phyloP scores from a whole-genome alignment of 768 basidiomycete genomes.

The Leccinum sublutescens region DNA sequence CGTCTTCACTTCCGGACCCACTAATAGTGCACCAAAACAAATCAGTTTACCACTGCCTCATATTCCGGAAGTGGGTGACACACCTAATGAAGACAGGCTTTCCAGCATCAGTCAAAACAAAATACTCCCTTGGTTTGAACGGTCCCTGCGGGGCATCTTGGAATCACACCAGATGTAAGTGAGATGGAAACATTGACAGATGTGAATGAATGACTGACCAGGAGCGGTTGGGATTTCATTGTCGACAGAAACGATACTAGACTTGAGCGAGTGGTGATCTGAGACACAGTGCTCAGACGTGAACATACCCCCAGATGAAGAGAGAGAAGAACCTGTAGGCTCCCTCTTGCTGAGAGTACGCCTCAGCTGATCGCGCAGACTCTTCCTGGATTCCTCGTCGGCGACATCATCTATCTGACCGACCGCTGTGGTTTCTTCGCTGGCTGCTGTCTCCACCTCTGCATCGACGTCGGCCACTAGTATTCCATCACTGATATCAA shows the following conservation, averaged over 20 bases:
- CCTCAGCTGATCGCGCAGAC: slow-evolving; percentile 68
- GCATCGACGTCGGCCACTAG: slow-evolving; percentile 68
- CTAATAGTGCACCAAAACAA: slow-evolving; percentile 28
- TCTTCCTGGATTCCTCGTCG: slow-evolving; percentile 62
- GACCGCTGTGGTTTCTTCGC: slow-evolving; percentile 51
- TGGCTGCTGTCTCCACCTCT: slow-evolving; percentile 54
- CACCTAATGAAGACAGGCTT: slow-evolving; percentile 96
- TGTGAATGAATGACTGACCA: slow-evolving; percentile 19
- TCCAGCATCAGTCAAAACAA: slow-evolving; percentile 91
- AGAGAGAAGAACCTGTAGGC: slow-evolving; percentile 40
- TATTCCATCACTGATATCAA: slow-evolving; percentile 67
- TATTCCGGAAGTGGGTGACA: slow-evolving; percentile 11
- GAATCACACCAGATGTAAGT: slow-evolving; percentile 1
- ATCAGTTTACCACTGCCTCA: neutral
- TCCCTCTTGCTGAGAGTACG: slow-evolving; percentile 57
- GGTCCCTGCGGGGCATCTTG: slow-evolving; percentile 18
- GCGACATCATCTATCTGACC: slow-evolving; percentile 42
- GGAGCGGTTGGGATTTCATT: slow-evolving; percentile 34
- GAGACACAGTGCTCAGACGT: neutral
- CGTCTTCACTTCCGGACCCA: slow-evolving; percentile 54
- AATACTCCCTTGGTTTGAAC: slow-evolving; percentile 73
- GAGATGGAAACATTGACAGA: neutral
- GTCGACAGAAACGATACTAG: slow-evolving; percentile 21
- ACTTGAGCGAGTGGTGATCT: slow-evolving; percentile 17
- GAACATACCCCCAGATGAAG: slow-evolving; percentile 8